Conservation (phyloP, 441 rosid species). For the Codiaeum variegatum region DNA sequence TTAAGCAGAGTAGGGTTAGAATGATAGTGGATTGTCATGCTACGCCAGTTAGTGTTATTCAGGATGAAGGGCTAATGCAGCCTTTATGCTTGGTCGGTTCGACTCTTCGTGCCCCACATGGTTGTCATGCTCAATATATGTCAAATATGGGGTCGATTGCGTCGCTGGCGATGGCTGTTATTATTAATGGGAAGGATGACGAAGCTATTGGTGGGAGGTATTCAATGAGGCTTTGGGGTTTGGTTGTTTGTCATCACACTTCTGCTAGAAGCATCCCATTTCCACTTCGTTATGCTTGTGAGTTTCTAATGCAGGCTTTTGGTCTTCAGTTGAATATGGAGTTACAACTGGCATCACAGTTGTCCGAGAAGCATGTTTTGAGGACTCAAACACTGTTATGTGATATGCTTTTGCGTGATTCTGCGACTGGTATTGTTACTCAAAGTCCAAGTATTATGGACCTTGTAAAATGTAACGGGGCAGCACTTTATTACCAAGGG, state of each 20-base stretch:
- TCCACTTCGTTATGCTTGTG: conserved; percentile 91
- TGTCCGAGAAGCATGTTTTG: conserved; percentile 79
- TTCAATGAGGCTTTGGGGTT: conserved; percentile 85
- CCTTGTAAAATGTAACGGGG: conserved; percentile 87
- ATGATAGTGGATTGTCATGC: conserved; percentile 92
- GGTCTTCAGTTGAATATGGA: conserved; percentile 97
- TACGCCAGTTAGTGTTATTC: conserved; percentile 50
- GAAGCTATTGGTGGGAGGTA: conserved; percentile 64
- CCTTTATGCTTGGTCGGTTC: conserved; percentile 93
- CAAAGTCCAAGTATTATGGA: conserved; percentile 95
- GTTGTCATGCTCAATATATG: conserved; percentile 97
- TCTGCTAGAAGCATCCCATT: conserved; percentile 82
- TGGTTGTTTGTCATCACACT: conserved; percentile 96
- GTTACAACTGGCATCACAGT: conserved; percentile 77
- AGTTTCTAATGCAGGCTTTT: conserved; percentile 95
- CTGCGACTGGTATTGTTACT: conserved; percentile 82
- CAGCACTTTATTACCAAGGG: conserved; percentile 78
- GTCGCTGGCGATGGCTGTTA: conserved; percentile 81
- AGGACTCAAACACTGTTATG: conserved; percentile 88
- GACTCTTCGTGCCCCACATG: conserved; percentile 92
- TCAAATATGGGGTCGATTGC: conserved; percentile 90
- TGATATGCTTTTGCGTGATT: conserved; percentile 95
- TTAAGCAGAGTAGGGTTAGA: conserved; percentile 88
- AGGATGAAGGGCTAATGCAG: conserved; percentile 75
- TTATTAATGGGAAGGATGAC: conserved; percentile 78